Conservation (phyloP, 768 basidiomycete species). For the Lentinula raphanica region DNA sequence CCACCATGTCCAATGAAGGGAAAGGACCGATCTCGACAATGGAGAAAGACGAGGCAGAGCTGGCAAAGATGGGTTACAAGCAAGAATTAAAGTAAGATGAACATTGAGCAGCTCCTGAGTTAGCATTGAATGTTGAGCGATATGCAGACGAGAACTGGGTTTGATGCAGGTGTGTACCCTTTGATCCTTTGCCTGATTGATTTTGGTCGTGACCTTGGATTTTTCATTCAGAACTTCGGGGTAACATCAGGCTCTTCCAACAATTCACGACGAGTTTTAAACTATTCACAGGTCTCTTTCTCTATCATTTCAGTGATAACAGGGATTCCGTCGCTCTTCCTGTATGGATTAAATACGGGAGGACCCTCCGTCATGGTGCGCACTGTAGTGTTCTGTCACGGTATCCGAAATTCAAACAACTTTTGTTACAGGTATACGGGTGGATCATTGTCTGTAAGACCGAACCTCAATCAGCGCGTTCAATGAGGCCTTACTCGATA, state of each 20-base stretch:
- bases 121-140: not conserved
- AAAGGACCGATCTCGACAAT: constrained; percentile 9
- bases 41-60: constrained; percentile 52
- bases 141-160: constrained; percentile 51
- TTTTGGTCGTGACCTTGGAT: too few species aligned
- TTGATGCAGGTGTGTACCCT: constrained; percentile 47
- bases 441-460: constrained; percentile 58
- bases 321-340: constrained; percentile 63
- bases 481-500: not conserved
- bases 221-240: constrained; percentile 53
- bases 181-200: not conserved
- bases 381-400: not conserved
- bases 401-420: not conserved
- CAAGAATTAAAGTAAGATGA: constrained; percentile 55
- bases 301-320: constrained; percentile 75
- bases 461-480: not conserved
- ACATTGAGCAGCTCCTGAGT: not conserved
- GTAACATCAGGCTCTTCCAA: constrained; percentile 26
- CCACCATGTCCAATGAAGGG: constrained; percentile 9
- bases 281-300: constrained; percentile 45
- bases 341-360: constrained; percentile 67
- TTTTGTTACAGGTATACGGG: constrained; percentile 46
- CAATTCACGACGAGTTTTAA: constrained; percentile 5
- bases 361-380: constrained; percentile 63
- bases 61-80: constrained; percentile 69